Evolutionary conservation across 2,329 filamentous ascomycete species (phyloP), one percentile per base, ranked within the genome.

Genomic region (Sodiomyces alkalinus): DNA sequence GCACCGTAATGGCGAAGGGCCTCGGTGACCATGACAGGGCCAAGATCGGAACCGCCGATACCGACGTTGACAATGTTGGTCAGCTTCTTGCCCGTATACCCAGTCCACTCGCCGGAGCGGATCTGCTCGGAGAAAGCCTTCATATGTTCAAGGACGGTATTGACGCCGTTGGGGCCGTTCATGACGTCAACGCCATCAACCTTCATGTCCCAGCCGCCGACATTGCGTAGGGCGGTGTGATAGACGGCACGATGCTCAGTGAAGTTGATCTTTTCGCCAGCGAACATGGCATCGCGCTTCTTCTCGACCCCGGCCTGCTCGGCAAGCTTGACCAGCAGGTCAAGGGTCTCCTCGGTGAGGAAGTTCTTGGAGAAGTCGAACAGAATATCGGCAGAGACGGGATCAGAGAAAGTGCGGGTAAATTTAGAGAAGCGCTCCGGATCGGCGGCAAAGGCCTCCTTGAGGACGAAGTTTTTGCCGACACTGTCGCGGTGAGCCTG

Each of bases 311-410:
- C 77, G 40, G 87, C 85, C 61, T 96, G 80, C 58, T 86, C 77
- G 38, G 90, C 90, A 17, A 98, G 74, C 63, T 92, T 77, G 45
- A 92, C 67, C 30, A 98, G 71, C 27, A 93, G 68, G 40, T 78
- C 67, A 28, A 96, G 64, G 4, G 87, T 96, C 60, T 96, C 86
- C 43, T 93, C 81, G 37, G 80, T 90, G 46, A 96, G 56, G 57
- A 98, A 86, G 72, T 98, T 98, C 74, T 98, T 98, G 64, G 80
- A 90, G 62, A 93, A 98, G 59, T 98, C 90, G 58, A 96, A 98
- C 39, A 98, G 72, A 47, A 92, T 90, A 40, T 94, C 83, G 42
- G 74, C 76, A 47, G 68, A 68, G 47, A 92, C 81, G 41, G 80
- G 76, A 56, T 82, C 86, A 17, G 74, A 64, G 57, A 92, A 85